Conservation (phyloP, 495 filamentous ascomycete genomes). For the Hypoxylon lenormandii region DNA sequence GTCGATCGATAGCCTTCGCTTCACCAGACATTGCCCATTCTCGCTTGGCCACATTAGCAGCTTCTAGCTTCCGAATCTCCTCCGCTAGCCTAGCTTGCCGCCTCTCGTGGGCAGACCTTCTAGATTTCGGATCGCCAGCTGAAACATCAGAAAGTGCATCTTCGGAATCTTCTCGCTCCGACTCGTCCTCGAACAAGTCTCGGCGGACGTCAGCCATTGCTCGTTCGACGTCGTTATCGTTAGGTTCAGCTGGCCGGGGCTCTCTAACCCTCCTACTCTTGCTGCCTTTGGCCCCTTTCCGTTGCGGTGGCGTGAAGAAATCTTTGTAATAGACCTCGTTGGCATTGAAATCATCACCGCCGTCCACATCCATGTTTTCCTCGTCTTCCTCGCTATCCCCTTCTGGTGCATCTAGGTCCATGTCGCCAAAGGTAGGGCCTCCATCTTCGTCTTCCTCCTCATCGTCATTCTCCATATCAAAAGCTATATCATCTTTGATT, state of each 20-base stretch:
- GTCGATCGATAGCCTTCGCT: constrained; percentile 82
- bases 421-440: constrained; percentile 80
- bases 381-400: constrained; percentile 68
- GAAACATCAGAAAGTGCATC: constrained; percentile 68
- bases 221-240: constrained; percentile 77
- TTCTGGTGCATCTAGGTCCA: constrained; percentile 69
- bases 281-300: constrained; percentile 69
- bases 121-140: constrained; percentile 66
- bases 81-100: constrained; percentile 84
- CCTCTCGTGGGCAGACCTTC: constrained; percentile 84
- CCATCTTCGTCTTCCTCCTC: constrained; percentile 69
- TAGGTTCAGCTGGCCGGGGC: constrained; percentile 48
- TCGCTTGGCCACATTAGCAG: constrained; percentile 87
- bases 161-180: constrained; percentile 67
- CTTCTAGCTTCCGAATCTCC: constrained; percentile 90
- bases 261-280: constrained; percentile 55
- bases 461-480: constrained; percentile 58
- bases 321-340: constrained; percentile 88
- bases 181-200: constrained; percentile 89
- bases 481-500: constrained; percentile 39
- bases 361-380: constrained; percentile 65
- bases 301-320: constrained; percentile 86
- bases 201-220: constrained; percentile 91
- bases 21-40: constrained; percentile 93
- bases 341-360: constrained; percentile 71